Percentiles rank a stretch among this genome's conserved stretches.
phyloP scores from a whole-genome alignment of 306 rosid species.

The Morella rubra region DNA sequence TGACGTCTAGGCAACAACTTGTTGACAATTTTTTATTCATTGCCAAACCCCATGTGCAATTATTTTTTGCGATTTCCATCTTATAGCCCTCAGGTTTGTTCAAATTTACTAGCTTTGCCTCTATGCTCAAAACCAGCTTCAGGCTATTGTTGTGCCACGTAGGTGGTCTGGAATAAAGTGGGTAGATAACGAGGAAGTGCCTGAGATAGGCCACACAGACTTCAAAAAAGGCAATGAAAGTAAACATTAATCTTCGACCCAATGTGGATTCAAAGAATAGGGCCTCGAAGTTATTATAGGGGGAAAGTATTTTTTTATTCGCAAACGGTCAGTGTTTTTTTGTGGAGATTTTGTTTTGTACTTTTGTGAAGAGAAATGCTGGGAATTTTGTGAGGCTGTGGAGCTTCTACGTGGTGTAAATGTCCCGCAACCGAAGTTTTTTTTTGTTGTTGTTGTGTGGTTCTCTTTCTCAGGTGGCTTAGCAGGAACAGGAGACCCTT shows the following conservation, averaged over 20 bases:
- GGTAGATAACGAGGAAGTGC: constrained; percentile 50
- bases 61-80: too few species aligned
- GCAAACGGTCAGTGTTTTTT: constrained; percentile 25
- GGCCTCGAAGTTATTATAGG: neutral
- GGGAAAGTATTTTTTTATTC: constrained; percentile 11
- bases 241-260: constrained; percentile 9
- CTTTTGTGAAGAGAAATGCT: constrained; percentile 25
- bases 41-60: too few species aligned
- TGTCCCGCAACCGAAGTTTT: constrained; percentile 33
- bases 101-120: constrained; percentile 15
- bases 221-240: constrained; percentile 18
- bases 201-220: constrained; percentile 28
- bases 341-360: constrained; percentile 40
- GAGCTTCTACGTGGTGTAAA: constrained; percentile 31
- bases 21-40: too few species aligned
- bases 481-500: constrained; percentile 48
- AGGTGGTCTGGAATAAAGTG: constrained; percentile 41
- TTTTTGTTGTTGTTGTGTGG: constrained; percentile 60
- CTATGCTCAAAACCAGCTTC: neutral
- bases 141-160: constrained; percentile 86
- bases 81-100: constrained; percentile 32
- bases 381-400: constrained; percentile 67
- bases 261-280: constrained; percentile 3
- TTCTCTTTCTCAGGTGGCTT: constrained; percentile 49
- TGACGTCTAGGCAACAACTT: neutral